phyloP scores from a whole-genome alignment of 129 eudicot species.

The Tagetes patula region DNA sequence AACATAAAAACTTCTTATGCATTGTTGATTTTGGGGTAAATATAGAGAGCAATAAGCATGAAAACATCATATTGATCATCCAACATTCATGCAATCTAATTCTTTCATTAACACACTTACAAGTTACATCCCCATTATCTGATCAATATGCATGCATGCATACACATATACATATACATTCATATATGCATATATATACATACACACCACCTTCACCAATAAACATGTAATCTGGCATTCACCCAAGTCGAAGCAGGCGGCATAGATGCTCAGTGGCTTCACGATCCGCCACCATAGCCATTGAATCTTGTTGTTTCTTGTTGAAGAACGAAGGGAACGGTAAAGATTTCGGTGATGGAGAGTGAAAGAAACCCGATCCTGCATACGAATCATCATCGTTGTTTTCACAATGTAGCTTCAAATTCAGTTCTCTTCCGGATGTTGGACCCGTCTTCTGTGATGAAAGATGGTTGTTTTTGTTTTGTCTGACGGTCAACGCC shows the following conservation, averaged over 20 bases:
- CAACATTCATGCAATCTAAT: slow-evolving; percentile 31
- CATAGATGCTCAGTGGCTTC: slow-evolving; percentile 46
- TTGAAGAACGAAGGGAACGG: slow-evolving; percentile 57
- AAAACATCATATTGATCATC: slow-evolving; percentile 26
- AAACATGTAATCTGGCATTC: slow-evolving; percentile 7
- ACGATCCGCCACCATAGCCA: slow-evolving; percentile 21
- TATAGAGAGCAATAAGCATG: slow-evolving; percentile 5
- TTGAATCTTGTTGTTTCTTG: slow-evolving; percentile 36
- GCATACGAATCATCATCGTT: slow-evolving; percentile 43
- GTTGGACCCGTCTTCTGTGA: slow-evolving; percentile 31
- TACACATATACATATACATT: neutral
- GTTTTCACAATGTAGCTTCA: neutral
- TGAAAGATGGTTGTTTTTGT: slow-evolving; percentile 4
- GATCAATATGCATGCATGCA: neutral
- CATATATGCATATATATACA: neutral
- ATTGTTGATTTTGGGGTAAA: slow-evolving; percentile 9
- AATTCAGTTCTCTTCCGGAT: slow-evolving; percentile 26
- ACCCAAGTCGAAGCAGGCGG: slow-evolving; percentile 50
- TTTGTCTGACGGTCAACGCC: neutral
- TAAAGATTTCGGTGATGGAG: slow-evolving; percentile 52
- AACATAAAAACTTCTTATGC: slow-evolving; percentile 13
- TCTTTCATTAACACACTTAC: slow-evolving; percentile 23
- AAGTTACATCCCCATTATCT: slow-evolving; percentile 9
- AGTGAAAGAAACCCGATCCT: slow-evolving; percentile 48
- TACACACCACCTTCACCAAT: slow-evolving; percentile 25